Percentiles rank a stretch among this genome's conserved stretches.
These are phyloP conservation scores for Petunia secreta DNA, from an alignment of 257 asterid species.

Conservation along the genomic window DNA sequence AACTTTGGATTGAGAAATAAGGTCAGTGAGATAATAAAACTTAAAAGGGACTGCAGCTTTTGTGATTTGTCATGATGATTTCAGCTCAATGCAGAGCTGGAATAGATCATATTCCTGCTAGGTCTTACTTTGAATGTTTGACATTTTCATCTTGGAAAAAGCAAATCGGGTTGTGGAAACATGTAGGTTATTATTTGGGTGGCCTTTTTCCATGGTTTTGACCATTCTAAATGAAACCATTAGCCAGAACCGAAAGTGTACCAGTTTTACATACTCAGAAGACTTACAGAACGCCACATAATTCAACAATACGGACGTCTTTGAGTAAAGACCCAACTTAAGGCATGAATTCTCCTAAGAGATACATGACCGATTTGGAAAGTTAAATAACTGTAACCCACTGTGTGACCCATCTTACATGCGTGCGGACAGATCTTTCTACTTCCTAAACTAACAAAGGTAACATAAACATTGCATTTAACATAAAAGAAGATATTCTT, in stretches of 20 bases:
- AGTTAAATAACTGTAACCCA: neutral
- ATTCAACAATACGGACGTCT: neutral
- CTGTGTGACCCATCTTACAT: neutral
- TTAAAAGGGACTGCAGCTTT: neutral
- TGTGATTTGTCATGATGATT: neutral
- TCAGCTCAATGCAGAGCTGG: neutral
- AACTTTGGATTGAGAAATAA: neutral
- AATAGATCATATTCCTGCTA: neutral
- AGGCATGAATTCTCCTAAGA: neutral
- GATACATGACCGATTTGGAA: neutral
- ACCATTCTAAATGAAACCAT: neutral
- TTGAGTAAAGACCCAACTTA: neutral
- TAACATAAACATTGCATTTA: neutral
- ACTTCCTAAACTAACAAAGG: slow-evolving; percentile 1
- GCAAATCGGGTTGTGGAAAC: neutral
- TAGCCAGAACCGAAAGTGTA: neutral
- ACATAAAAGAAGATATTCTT: neutral
- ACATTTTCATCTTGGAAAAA: neutral
- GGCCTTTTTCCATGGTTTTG: neutral
- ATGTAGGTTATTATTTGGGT: neutral
- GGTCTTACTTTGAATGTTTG: neutral
- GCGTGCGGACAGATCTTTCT: neutral
- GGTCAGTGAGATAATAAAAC: neutral
- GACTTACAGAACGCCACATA: neutral
- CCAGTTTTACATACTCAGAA: neutral